Base-by-base conservation (phyloP, 2,329 filamentous ascomycete species). In the Setomelanomma holmii region DNA sequence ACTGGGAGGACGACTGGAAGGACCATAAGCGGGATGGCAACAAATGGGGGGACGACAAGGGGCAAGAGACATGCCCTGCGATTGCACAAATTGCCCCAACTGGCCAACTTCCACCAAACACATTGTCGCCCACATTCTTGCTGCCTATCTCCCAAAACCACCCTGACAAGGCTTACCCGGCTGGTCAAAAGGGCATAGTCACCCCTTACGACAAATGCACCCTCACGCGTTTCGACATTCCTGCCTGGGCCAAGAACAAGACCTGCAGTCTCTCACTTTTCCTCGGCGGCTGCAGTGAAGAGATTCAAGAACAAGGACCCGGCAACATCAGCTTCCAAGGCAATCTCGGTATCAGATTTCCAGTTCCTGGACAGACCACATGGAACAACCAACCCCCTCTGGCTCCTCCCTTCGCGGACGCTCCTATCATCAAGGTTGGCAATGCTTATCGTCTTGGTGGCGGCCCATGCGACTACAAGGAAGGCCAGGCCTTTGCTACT, bases 241-340 rank as follows among this genome's bases (percentile, higher is more conserved):
- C 58, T 22, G 58, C 55, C 10, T 56, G 44, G 10, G 55, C 55
- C 16, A 40, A 54, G 30, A 54, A 56, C 55, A 61, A 61, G 23
- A 61, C 58, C 5, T 61, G 58, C 50, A 56, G 49, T 35, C 50
- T 61, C 2, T 22, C 35, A 4, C 58, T 61, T 30, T 49, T 50
- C 41, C 58, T 61, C 27, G 58, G 58, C 20, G 48, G 47, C 30
- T 55, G 58, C 45, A 22, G 21, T 7, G 27, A 41, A 5, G 51
- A 46, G n/a, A 11, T 42, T 7, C 27, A 35, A 10, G 49, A 60
- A 23, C 49, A 51, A 17, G 58, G 58, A 12, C 55, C 58, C 17
- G 58, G 58, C 23, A 61, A 61, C 45, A 61, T 61, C 49, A 54
- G 42, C 47, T 61, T 61, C 47, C 49, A 54, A 17, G 58, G 58